Conservation (phyloP, 2,329 filamentous ascomycete genomes). For the Elsinoe necatrix region DNA sequence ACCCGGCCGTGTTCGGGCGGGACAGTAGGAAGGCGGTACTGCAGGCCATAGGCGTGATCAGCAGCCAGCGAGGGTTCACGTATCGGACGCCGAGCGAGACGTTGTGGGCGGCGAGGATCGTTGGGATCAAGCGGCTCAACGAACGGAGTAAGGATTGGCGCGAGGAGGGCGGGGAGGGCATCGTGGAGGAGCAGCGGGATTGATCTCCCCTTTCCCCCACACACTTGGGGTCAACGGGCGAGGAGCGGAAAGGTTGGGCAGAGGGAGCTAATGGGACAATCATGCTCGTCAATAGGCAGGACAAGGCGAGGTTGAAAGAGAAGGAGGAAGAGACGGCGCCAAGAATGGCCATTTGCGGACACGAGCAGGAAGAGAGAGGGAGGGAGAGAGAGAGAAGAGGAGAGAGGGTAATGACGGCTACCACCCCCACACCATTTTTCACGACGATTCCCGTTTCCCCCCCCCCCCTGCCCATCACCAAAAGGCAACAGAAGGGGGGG, state of each 20-base stretch:
- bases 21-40: slow-evolving; percentile 93
- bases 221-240: too few relatives aligned
- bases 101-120: slow-evolving; percentile 77
- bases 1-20: slow-evolving; percentile 86
- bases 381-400: not conserved
- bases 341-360: too few relatives aligned
- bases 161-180: slow-evolving; percentile 63
- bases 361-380: not conserved
- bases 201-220: too few relatives aligned
- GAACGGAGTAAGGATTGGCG: slow-evolving; percentile 87
- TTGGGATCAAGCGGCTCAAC: slow-evolving; percentile 71
- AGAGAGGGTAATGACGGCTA: not conserved
- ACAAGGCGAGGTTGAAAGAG: not conserved
- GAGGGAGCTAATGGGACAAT: too few relatives aligned
- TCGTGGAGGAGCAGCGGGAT: slow-evolving; percentile 20
- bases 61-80: slow-evolving; percentile 85
- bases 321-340: not conserved
- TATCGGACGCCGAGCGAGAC: slow-evolving; percentile 84
- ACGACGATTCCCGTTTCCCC: not conserved
- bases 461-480: not conserved
- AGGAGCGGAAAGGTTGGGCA: too few relatives aligned
- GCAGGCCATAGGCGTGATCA: slow-evolving; percentile 94
- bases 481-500: not conserved
- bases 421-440: not conserved
- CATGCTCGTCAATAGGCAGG: too few relatives aligned